These are phyloP conservation scores for Ceratopteris richardii DNA, from an alignment of 75 land plant species.

Conservation along the genomic window DNA sequence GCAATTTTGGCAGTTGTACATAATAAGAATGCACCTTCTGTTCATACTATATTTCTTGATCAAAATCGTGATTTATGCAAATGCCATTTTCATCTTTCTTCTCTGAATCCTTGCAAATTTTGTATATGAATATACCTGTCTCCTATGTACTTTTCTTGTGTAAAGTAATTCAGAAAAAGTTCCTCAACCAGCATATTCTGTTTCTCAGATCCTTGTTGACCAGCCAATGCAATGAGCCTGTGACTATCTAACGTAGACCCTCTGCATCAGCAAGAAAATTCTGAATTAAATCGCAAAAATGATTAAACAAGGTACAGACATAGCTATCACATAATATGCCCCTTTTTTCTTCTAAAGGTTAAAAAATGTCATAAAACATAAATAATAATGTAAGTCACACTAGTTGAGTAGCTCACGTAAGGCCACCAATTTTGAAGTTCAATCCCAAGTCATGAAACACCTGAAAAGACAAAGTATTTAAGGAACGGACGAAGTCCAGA, in stretches of 20 bases:
- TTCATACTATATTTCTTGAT: no score
- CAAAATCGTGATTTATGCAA: no score
- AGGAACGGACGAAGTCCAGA: no score
- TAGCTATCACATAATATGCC: no score
- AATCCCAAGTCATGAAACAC: slow-evolving; percentile 50
- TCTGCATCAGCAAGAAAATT: slow-evolving; percentile 30
- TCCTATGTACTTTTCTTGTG: slow-evolving; percentile 73
- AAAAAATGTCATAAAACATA: neutral
- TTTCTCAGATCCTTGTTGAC: slow-evolving; percentile 57
- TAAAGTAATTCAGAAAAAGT: slow-evolving; percentile 51
- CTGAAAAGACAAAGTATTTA: slow-evolving; percentile 27
- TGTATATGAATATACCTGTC: no score
- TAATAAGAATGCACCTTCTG: no score
- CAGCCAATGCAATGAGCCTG: slow-evolving; percentile 67
- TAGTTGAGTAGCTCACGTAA: slow-evolving; percentile 64
- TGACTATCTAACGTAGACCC: slow-evolving; percentile 85
- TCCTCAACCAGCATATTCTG: slow-evolving; percentile 72
- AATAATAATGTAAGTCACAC: no score
- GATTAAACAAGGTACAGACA: no score
- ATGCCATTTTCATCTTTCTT: no score
- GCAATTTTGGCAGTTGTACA: no score
- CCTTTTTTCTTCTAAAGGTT: no score
- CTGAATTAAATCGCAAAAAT: neutral
- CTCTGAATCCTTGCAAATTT: no score
- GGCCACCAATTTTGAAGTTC: slow-evolving; percentile 45